Evolutionary conservation across 495 filamentous ascomycete species (phyloP).

Genomic region (Penicillium pancosmium): DNA sequence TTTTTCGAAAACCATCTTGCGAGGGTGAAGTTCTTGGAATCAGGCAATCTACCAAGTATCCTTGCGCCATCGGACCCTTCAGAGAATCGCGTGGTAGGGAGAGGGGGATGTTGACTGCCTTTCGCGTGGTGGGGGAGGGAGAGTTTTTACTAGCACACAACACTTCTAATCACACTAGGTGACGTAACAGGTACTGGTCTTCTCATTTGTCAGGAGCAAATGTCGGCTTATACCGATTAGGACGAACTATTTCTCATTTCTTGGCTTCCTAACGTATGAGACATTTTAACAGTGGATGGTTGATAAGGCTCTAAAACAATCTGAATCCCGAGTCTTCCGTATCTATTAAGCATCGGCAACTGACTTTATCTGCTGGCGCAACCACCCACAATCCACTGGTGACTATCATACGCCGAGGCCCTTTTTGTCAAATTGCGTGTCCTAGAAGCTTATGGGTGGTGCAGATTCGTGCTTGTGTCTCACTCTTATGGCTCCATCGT

Average conservation of each 20-base stretch:
- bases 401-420: neutral
- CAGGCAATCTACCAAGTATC: neutral
- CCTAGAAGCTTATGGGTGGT: neutral
- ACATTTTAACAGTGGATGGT: neutral
- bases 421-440: neutral
- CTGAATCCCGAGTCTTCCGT: neutral
- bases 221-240: neutral
- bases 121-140: neutral
- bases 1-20: neutral
- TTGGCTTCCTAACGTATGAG: neutral
- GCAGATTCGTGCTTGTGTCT: conserved; percentile 11
- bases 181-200: neutral
- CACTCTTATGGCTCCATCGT: conserved; percentile 15
- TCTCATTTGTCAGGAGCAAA: neutral
- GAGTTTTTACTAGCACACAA: neutral
- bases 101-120: neutral
- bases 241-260: neutral
- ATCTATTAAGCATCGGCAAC: neutral
- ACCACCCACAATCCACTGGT: neutral
- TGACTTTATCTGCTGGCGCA: neutral
- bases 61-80: neutral
- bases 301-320: neutral
- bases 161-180: neutral
- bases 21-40: neutral
- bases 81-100: neutral